phyloP scores from a whole-genome alignment of 225 moss, liverwort and hornwort species.

The Pleurozium schreberi region DNA sequence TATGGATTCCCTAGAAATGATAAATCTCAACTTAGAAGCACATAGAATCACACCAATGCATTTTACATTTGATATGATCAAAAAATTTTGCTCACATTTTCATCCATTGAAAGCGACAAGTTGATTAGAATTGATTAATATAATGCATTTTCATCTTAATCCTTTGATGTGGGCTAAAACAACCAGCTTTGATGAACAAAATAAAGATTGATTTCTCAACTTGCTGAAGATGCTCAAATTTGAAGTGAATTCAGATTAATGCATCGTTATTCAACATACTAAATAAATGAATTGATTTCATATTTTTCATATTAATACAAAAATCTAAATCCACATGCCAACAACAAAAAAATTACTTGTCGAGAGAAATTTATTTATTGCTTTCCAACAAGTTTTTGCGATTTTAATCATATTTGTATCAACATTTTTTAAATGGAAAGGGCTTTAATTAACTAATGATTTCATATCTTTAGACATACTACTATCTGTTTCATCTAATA shows the following conservation, averaged over 20 bases:
- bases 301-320: background rate
- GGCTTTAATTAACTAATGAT: no score
- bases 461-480: no score
- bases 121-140: no score
- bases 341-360: no score
- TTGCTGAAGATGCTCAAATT: background rate
- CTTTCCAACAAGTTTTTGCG: no score
- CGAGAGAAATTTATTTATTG: no score
- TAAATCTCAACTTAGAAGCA: background rate
- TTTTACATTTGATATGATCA: no score
- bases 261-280: background rate
- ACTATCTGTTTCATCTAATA: background rate
- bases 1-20: background rate
- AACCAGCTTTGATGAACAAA: background rate
- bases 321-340: background rate
- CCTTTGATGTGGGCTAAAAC: background rate
- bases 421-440: no score
- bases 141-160: background rate
- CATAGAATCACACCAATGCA: no score
- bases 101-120: background rate
- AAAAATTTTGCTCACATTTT: background rate
- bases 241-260: no score
- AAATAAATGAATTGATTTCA: background rate
- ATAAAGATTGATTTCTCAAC: background rate
- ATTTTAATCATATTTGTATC: no score